phyloP scores from a whole-genome alignment of 345 rosid genomes.

The Litchi chinensis region DNA sequence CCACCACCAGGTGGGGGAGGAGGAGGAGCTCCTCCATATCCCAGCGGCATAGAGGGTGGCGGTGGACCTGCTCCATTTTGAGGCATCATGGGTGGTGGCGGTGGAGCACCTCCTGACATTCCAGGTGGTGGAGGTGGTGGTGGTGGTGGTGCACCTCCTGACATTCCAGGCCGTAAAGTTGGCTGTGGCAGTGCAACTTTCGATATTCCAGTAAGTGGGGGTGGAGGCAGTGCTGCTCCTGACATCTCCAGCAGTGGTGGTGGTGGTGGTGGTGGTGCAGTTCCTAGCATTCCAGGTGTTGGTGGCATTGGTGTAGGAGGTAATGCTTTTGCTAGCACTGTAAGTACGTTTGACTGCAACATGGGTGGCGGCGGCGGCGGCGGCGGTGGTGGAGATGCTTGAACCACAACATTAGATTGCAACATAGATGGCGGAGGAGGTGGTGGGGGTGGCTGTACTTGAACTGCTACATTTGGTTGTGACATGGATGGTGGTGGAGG shows the following conservation, averaged over 20 bases:
- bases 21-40: slow-evolving; percentile 49
- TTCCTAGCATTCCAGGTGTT: slow-evolving; percentile 6
- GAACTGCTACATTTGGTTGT: slow-evolving; percentile 7
- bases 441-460: background rate
- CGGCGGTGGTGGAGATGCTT: background rate
- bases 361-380: slow-evolving; percentile 34
- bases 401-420: slow-evolving; percentile 4
- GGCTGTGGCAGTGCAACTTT: slow-evolving; percentile 9
- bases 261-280: slow-evolving; percentile 2
- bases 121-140: slow-evolving; percentile 42
- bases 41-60: slow-evolving; percentile 37
- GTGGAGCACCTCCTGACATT: slow-evolving; percentile 9
- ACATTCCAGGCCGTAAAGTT: slow-evolving; percentile 25
- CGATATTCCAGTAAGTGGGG: background rate
- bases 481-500: background rate
- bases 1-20: slow-evolving; percentile 72
- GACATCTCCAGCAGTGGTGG: slow-evolving; percentile 17
- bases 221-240: slow-evolving; percentile 7
- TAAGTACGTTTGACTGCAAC: slow-evolving; percentile 14
- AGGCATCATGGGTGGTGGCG: slow-evolving; percentile 34
- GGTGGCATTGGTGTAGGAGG: slow-evolving; percentile 37
- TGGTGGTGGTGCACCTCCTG: slow-evolving; percentile 26
- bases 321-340: slow-evolving; percentile 9
- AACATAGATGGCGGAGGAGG: slow-evolving; percentile 22
- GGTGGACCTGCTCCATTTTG: slow-evolving; percentile 33